Conservation (phyloP, 352 stramenopile species). For the Phytophthora pistaciae region DNA sequence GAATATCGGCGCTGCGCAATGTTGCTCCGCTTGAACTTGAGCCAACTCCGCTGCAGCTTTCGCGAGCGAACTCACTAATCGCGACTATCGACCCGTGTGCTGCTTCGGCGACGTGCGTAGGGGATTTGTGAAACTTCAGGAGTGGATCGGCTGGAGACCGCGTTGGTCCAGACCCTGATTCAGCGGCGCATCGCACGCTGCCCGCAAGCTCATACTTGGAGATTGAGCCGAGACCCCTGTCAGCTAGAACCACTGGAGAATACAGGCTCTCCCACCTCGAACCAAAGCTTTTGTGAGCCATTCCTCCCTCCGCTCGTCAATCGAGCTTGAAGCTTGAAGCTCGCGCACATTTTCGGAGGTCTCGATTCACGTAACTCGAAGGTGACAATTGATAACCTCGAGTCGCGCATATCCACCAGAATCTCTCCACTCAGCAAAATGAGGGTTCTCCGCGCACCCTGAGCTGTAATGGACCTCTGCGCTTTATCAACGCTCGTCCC, state of each 20-base stretch:
- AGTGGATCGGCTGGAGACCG: background rate
- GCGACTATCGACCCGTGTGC: background rate
- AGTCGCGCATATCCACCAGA: background rate
- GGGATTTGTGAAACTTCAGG: constrained; percentile 7
- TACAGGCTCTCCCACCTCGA: background rate
- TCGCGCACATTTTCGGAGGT: background rate
- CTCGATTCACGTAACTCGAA: background rate
- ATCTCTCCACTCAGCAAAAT: background rate
- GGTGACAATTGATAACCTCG: background rate
- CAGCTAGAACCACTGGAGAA: background rate
- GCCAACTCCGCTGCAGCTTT: background rate
- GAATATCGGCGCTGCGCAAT: constrained; percentile 13
- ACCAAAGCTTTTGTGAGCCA: background rate
- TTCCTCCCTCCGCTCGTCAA: background rate
- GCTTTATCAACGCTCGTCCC: background rate
- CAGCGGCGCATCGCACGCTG: background rate
- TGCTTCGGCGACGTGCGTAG: background rate
- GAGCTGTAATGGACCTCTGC: background rate
- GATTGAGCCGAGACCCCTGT: background rate
- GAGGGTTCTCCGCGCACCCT: background rate
- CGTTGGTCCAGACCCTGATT: background rate
- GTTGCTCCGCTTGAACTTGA: constrained; percentile 11
- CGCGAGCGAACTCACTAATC: constrained; percentile 5
- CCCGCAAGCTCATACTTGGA: background rate
- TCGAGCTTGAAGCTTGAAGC: constrained; percentile 4